Evolutionary conservation across 345 rosid genomes (phyloP).

Genomic region (Linum usitatissimum): DNA sequence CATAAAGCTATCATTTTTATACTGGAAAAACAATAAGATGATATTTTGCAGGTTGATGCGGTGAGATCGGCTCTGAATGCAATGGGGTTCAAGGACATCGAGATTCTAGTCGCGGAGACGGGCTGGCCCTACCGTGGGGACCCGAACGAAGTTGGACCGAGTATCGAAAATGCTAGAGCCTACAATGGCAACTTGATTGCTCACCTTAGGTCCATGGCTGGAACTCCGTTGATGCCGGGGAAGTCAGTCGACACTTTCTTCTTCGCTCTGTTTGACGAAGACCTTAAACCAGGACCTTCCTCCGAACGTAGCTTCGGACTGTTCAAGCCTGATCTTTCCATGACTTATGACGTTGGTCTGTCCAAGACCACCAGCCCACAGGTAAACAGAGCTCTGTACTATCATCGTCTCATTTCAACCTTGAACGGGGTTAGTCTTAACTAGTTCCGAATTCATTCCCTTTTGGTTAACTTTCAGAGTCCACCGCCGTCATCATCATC

Average conservation of each 20-base stretch:
- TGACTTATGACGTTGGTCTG: slow-evolving; percentile 73
- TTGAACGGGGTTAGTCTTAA: no score
- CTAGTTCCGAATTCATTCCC: no score
- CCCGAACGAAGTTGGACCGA: slow-evolving; percentile 49
- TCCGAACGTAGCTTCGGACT: slow-evolving; percentile 71
- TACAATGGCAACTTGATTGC: slow-evolving; percentile 73
- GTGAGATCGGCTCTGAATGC: slow-evolving; percentile 55
- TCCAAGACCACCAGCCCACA: slow-evolving; percentile 18
- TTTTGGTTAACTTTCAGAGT: neutral
- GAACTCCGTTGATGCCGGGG: slow-evolving; percentile 93
- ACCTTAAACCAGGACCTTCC: slow-evolving; percentile 69
- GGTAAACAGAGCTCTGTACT: neutral
- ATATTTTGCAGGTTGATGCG: slow-evolving; percentile 57
- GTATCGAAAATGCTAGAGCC: slow-evolving; percentile 73
- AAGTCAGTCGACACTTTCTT: slow-evolving; percentile 73
- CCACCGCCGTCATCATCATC: neutral
- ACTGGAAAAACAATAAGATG: no score
- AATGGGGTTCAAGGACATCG: slow-evolving; percentile 60
- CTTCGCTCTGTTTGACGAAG: slow-evolving; percentile 77
- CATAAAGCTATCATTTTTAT: no score
- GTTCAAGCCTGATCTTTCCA: slow-evolving; percentile 58
- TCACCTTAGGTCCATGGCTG: slow-evolving; percentile 62
- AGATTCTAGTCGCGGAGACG: slow-evolving; percentile 86
- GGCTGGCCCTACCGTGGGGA: slow-evolving; percentile 99
- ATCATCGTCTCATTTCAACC: neutral